Conservation (phyloP, 1,139 yeast genomes). For the Candida tropicalis region DNA sequence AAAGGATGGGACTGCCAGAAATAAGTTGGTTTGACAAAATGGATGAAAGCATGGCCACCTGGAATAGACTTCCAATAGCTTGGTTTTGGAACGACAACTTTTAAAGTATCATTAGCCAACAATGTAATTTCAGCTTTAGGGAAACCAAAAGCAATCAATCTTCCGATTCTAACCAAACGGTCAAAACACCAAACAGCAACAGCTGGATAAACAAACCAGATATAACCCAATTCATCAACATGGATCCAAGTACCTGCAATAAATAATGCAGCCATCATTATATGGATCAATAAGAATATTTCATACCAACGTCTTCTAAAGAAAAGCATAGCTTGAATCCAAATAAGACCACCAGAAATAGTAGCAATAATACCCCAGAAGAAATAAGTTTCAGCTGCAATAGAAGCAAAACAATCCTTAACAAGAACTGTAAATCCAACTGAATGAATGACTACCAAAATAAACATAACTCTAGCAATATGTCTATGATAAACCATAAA, state of each 20-base stretch:
- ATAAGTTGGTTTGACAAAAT: constrained; percentile 38
- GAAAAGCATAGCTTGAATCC: constrained; percentile 39
- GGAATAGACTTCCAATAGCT: constrained; percentile 43
- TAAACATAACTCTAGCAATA: constrained; percentile 35
- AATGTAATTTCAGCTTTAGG: constrained; percentile 38
- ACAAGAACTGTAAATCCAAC: constrained; percentile 37
- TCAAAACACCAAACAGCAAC: constrained; percentile 49
- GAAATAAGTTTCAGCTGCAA: constrained; percentile 24
- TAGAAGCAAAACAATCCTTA: constrained; percentile 4
- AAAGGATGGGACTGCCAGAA: constrained; percentile 48
- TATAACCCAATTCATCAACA: constrained; percentile 41
- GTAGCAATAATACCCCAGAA: constrained; percentile 36
- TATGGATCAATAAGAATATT: constrained; percentile 42
- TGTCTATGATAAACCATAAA: constrained; percentile 41
- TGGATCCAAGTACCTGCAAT: constrained; percentile 48
- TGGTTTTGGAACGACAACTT: constrained; percentile 43
- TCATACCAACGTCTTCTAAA: constrained; percentile 50
- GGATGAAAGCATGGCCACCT: constrained; percentile 55
- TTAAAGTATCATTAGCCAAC: constrained; percentile 40
- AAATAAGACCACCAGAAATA: constrained; percentile 35
- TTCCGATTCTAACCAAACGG: constrained; percentile 35
- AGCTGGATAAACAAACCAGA: constrained; percentile 39
- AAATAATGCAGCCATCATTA: constrained; percentile 42
- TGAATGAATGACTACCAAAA: constrained; percentile 36
- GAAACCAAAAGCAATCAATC: constrained; percentile 40